Evolutionary conservation across 78 protist species (phyloP).

Genomic region (Acrasis kona): DNA sequence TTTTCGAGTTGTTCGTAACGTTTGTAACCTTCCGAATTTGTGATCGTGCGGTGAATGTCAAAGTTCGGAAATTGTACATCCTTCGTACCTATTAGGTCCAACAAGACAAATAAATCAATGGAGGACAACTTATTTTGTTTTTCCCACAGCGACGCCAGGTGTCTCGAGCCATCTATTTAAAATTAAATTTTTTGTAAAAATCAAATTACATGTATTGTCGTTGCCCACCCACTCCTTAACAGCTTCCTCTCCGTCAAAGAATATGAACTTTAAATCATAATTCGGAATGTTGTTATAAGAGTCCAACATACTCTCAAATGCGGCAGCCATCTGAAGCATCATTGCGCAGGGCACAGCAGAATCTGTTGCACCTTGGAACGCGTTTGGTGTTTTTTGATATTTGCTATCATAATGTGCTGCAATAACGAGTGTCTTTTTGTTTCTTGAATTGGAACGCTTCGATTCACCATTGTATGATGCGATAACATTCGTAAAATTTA

Average conservation of each 20-base stretch:
- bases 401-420: slow-evolving; percentile 39
- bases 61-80: background rate
- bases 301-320: background rate
- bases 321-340: slow-evolving; percentile 17
- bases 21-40: no score
- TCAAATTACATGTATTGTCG: no score
- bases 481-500: background rate
- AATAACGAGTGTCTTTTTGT: background rate
- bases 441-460: no score
- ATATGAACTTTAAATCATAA: slow-evolving; percentile 13
- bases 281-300: background rate
- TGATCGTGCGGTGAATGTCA: background rate
- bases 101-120: background rate
- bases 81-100: background rate
- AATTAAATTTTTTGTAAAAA: no score
- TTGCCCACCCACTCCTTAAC: slow-evolving; percentile 35
- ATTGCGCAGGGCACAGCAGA: slow-evolving; percentile 33
- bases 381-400: background rate
- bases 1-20: background rate
- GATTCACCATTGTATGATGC: background rate
- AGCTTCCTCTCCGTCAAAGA: slow-evolving; percentile 64
- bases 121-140: background rate
- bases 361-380: slow-evolving; percentile 33
- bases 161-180: slow-evolving; percentile 42
- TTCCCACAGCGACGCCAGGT: slow-evolving; percentile 14